Base-by-base conservation (phyloP, 768 basidiomycete genomes). In the Filobasidium floriforme region DNA sequence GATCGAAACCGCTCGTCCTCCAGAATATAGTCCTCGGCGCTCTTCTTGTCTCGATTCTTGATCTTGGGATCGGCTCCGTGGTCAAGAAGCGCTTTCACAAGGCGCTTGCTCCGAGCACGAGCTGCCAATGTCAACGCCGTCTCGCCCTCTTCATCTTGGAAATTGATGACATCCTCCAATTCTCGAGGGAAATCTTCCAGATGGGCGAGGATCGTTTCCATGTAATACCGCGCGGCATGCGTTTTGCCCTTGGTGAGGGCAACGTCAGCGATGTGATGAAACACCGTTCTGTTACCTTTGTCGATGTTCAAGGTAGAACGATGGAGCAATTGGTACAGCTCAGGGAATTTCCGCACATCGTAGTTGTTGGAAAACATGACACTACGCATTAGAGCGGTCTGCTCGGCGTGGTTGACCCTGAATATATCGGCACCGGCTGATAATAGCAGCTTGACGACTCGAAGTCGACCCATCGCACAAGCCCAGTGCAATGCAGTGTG, bases 291-390 rank as follows among this genome's bases (percentile, higher is more conserved):
- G 75, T 98, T 97, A 75, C 87, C 88, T 77, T 92, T 89, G 82
- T 99, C 96, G 80, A 99, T 98, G 77, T 99, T 97, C 73, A 98
- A 88, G 0, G 94, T 97, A 19, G 93, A 94, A n/a, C 92, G 88
- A 74, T 98, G 96, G 41, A 99, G 80, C 15, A 99, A 85, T 76
- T 98, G 93, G 80, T 96, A 97, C 19, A 99, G 82, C 77, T 98
- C 94, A 1, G 92, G 91, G 73, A 99, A 99, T 79, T 99, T 99
- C 71, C 96, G 89, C 57, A 98, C 89, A 78, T 99, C 96, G 76
- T 99, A 99, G 77, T 98, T 99, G 79, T 99, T 99, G 60, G 91
- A 90, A 78, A 98, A 99, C 94, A 98, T 98, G 72, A 99, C 96
- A 73, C 88, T 88, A 18, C 96, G 90, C 96, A 99, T 99, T 51